Evolutionary conservation across 306 rosid species (phyloP), one percentile per base, ranked within the genome.

Genomic region (Rosa rugosa): DNA sequence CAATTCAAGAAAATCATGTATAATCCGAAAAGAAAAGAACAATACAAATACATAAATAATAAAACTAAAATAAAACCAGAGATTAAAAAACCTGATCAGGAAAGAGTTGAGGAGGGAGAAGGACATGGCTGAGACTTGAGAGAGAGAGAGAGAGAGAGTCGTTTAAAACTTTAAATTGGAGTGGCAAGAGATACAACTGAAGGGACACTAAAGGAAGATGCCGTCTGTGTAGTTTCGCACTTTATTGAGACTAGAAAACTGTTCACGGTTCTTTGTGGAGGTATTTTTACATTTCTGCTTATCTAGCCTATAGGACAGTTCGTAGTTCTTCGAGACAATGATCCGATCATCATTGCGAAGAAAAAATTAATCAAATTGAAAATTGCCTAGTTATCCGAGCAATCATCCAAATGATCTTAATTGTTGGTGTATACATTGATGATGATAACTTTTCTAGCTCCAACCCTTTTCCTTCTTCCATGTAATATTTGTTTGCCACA

Each of bases 71-170:
- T 17, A 40, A n/a, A 65, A 27, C 46, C 47, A 22, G 11, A 18
- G 5, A 41, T 17, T 6, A 47, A 11, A 50, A n/a, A 23, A 79
- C 83, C 86, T 71, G 86, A 68, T 25, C 72, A 20, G 14, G 75
- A 65, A 38, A 46, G 76, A 71, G 77, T 22, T 40, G 44, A 34
- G 38, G 8, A 57, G 73, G 17, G 34, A 63, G 63, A 75, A 46
- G 50, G 77, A 49, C 83, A 60, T 69, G 69, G 27, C 23, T 80
- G 82, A 20, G 27, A 56, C 8, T 14, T 11, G 62, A 56, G 11
- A 54, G 62, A 8, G 63, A n/a, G 67, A 1, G 25, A 23, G 2
- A 0, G 16, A 50, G 1, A 3, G 54, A 0, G 1, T 27, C 31
- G 31, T 27, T 27, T 27, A 27, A 27, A 27, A 27, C 31, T 1